Percentiles rank a stretch among this genome's conserved stretches.
phyloP scores from a whole-genome alignment of 768 basidiomycete genomes.

The Russula sp. region DNA sequence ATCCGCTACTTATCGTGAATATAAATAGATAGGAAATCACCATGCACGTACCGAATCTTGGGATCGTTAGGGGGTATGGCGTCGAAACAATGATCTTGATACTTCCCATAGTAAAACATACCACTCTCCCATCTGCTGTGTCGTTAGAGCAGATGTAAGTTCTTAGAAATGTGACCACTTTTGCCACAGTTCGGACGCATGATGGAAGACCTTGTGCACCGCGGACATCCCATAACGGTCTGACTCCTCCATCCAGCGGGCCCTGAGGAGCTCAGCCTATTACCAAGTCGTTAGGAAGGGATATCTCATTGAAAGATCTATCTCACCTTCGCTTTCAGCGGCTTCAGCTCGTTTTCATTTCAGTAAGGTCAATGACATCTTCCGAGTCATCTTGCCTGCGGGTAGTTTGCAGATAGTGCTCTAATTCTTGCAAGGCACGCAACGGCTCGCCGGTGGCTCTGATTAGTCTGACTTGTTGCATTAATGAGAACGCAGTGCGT shows the following conservation, averaged over 20 bases:
- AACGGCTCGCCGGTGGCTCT: constrained; percentile 76
- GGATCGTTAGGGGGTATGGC: constrained; percentile 48
- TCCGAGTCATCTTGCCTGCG: constrained; percentile 26
- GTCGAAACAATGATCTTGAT: constrained; percentile 77
- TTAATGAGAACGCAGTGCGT: constrained; percentile 70
- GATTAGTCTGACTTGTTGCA: constrained; percentile 87
- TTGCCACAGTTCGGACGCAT: constrained; percentile 48
- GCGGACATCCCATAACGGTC: constrained; percentile 69
- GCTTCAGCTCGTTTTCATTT: constrained; percentile 48
- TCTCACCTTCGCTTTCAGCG: constrained; percentile 68
- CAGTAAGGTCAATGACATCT: constrained; percentile 56
- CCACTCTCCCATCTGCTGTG: constrained; percentile 73
- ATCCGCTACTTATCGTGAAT: constrained; percentile 43
- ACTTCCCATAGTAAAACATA: constrained; percentile 82
- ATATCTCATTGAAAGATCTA: not conserved
- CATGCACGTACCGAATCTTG: constrained; percentile 41
- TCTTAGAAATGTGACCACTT: constrained; percentile 41
- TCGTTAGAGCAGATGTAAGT: constrained; percentile 3
- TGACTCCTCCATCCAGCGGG: constrained; percentile 91
- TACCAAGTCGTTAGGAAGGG: constrained; percentile 1
- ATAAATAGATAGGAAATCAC: constrained; percentile 8
- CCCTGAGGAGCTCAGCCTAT: constrained; percentile 75
- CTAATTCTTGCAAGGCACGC: constrained; percentile 83
- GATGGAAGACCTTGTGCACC: constrained; percentile 58
- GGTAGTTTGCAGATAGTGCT: constrained; percentile 58